Base-by-base conservation (phyloP, 2,329 filamentous ascomycete species). In the Rhynchosporium secalis region DNA sequence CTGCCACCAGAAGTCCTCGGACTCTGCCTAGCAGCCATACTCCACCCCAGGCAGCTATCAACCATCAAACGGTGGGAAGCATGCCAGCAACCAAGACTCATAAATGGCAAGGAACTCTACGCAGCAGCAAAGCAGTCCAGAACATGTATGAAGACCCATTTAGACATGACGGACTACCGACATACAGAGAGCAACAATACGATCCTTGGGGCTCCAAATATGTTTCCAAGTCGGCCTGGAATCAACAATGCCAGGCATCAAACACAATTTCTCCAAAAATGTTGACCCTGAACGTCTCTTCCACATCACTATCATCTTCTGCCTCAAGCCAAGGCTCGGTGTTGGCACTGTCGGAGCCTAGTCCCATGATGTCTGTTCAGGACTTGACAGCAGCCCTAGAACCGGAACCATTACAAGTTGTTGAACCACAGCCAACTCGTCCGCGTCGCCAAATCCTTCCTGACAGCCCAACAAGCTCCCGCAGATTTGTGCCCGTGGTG, bases 251-350 rank as follows among this genome's bases (percentile, higher is more conserved):
- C 3, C 20, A 55, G 12, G 49, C 51, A 38, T 55, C 68, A 29
- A 66, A 55, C 38, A 72, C 70, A 8, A 67, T 73, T 13, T 72
- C 66, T 12, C 71, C 70, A 3, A 69, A 68, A 52, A 61, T 65
- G 9, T 59, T 72, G 47, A 66, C 64, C 33, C 43, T 71, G 31
- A 62, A 65, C 38, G 54, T 61, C 33, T 61, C 67, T 1, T 62
- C 62, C 3, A 41, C 60, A 8, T 56, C 65, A 3, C 41, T 67
- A 9, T 65, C 68, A 15, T 64, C 66, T 20, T 66, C 65, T 47
- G 61, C 40, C 48, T 69, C 69, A 40, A 69, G 63, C n/a, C 62
- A 67, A 60, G 63, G 46, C 36, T 56, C 48, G 9, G 38, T 61
- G 36, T 31, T 64, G 28, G 49, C 60, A 36, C 40, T 65, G 9